Conservation (phyloP, 192 early-diverging fungal species). For the Chytriomyces hyalinus region DNA sequence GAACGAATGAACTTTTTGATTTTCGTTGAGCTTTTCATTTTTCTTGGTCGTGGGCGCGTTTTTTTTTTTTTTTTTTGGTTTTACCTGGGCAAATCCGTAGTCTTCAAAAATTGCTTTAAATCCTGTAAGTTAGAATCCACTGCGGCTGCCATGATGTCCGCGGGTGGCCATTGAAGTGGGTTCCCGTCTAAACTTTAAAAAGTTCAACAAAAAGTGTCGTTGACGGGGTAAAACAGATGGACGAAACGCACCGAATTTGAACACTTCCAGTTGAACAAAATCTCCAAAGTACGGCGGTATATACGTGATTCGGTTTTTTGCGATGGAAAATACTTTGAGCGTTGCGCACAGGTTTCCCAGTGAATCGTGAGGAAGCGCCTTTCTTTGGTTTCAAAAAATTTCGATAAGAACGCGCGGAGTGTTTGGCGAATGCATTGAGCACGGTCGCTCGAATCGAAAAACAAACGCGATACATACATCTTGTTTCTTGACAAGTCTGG, state of each 20-base stretch:
- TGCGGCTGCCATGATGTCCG: background rate
- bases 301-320: conserved; percentile 12
- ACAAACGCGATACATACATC: background rate
- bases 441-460: too few relatives aligned
- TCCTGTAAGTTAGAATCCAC: background rate
- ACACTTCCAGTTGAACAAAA: background rate
- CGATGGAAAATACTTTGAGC: conserved; percentile 19
- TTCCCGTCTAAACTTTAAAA: conserved; percentile 2
- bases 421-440: background rate
- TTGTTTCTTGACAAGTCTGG: conserved; percentile 17
- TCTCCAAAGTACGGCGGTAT: conserved; percentile 9
- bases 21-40: background rate
- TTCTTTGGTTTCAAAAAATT: background rate
- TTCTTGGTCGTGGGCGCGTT: background rate
- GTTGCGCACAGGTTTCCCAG: conserved; percentile 4
- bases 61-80: background rate
- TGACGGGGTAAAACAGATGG: too few relatives aligned
- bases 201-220: too few relatives aligned
- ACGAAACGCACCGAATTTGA: conserved; percentile 1
- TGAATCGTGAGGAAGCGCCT: background rate
- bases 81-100: background rate
- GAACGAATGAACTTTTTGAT: background rate
- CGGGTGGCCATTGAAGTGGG: conserved; percentile 19
- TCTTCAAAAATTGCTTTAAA: conserved; percentile 8
- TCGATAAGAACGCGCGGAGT: background rate